Percentiles rank a stretch among this genome's conserved stretches.
These are phyloP conservation scores for Medicago ruthenica DNA, from an alignment of 306 rosid species.

Conservation along the genomic window DNA sequence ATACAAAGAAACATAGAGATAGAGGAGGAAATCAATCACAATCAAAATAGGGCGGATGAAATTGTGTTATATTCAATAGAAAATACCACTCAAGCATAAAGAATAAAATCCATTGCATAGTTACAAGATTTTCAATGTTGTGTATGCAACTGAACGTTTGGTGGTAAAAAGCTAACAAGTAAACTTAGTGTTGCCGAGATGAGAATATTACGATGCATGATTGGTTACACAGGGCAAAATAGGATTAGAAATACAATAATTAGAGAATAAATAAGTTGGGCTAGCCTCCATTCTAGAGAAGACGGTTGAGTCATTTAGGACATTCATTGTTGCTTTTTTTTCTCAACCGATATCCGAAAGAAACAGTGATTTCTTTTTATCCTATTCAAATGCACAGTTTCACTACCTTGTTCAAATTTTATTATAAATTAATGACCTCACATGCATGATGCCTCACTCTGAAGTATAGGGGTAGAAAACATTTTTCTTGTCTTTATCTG, in stretches of 20 bases:
- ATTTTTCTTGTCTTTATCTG: neutral
- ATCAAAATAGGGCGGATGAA: neutral
- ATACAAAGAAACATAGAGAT: neutral
- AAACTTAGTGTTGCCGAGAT: neutral
- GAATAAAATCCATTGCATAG: neutral
- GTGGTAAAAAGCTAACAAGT: neutral
- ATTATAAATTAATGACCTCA: neutral
- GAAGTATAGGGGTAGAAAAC: neutral
- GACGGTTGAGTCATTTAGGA: neutral
- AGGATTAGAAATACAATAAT: neutral
- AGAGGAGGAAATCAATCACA: neutral
- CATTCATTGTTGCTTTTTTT: neutral
- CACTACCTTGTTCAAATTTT: neutral
- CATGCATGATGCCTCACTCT: slow-evolving; percentile 7
- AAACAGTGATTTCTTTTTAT: neutral
- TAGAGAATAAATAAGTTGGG: neutral
- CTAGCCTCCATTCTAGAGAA: neutral
- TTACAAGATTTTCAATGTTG: neutral
- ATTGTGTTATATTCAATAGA: neutral
- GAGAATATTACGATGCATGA: neutral
- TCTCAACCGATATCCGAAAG: neutral
- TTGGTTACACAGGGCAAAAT: neutral
- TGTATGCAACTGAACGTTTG: slow-evolving; percentile 1
- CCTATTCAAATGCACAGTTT: slow-evolving; percentile 1
- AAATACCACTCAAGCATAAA: neutral